These are phyloP conservation scores for Zymoseptoria ardabiliae DNA, from an alignment of 2,329 filamentous ascomycete species.

Conservation along the genomic window DNA sequence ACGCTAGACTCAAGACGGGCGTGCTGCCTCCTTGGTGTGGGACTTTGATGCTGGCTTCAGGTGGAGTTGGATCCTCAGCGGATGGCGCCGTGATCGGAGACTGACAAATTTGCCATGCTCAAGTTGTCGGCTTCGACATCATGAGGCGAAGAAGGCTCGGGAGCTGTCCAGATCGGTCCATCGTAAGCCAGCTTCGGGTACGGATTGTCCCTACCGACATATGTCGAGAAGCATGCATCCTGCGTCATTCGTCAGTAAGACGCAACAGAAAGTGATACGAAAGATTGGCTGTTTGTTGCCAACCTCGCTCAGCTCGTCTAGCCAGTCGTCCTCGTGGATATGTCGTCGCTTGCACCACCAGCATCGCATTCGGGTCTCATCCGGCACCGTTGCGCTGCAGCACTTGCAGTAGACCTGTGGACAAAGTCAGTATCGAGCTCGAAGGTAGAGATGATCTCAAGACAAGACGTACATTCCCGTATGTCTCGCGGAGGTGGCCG, in stretches of 20 bases:
- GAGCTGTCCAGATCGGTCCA: slow-evolving; percentile 2
- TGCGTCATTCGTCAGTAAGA: background rate
- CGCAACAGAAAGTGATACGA: background rate
- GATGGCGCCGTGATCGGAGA: background rate
- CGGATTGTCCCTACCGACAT: background rate
- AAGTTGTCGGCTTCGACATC: too few species aligned
- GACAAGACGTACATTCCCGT: too few species aligned
- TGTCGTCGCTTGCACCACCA: slow-evolving; percentile 8
- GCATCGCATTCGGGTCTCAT: slow-evolving; percentile 1
- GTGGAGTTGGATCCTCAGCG: background rate
- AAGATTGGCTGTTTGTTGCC: background rate
- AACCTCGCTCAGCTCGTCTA: background rate
- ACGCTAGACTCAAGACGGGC: too few species aligned
- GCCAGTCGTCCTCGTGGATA: background rate
- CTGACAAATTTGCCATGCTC: background rate
- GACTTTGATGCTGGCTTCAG: too few species aligned
- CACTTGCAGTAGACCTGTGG: slow-evolving; percentile 7
- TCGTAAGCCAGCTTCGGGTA: slow-evolving; percentile 6
- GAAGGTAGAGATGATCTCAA: too few species aligned
- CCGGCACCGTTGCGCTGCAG: background rate
- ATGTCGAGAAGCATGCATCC: slow-evolving; percentile 8
- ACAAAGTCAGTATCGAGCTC: background rate
- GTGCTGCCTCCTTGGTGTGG: too few species aligned
- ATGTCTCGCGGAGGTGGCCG: too few species aligned
- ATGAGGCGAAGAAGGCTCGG: too few species aligned